Percentiles rank a stretch among this genome's conserved stretches.
phyloP scores from a whole-genome alignment of 2,329 filamentous ascomycete genomes.

The Fusarium irregulare region DNA sequence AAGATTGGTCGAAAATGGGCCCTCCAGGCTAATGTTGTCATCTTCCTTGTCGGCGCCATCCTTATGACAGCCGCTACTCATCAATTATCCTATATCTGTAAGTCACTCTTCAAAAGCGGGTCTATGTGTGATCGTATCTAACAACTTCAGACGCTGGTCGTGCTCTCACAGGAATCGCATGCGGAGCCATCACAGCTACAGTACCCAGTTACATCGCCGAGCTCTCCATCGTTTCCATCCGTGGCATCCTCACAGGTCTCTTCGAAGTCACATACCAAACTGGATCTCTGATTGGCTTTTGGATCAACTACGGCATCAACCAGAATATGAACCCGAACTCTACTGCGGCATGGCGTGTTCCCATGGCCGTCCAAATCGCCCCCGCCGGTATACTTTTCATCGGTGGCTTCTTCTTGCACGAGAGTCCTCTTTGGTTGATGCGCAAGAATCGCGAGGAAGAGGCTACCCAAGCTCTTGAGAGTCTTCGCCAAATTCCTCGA shows the following conservation, averaged over 20 bases:
- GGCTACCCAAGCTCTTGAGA: slow-evolving; percentile 49
- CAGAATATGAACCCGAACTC: slow-evolving; percentile 51
- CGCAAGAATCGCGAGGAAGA: slow-evolving; percentile 50
- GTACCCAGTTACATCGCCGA: slow-evolving; percentile 74
- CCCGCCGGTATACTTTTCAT: slow-evolving; percentile 57
- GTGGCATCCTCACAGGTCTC: slow-evolving; percentile 67
- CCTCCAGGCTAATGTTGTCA: slow-evolving; percentile 57
- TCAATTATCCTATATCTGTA: slow-evolving; percentile 58
- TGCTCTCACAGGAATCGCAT: slow-evolving; percentile 67
- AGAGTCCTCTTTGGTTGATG: slow-evolving; percentile 56
- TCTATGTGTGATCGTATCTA: neutral
- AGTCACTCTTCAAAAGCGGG: neutral
- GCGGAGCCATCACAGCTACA: slow-evolving; percentile 67
- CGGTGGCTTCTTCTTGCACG: slow-evolving; percentile 59
- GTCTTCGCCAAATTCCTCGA: slow-evolving; percentile 58
- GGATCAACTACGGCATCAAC: slow-evolving; percentile 60
- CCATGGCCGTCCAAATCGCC: slow-evolving; percentile 60
- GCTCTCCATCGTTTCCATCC: slow-evolving; percentile 67
- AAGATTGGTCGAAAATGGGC: slow-evolving; percentile 62
- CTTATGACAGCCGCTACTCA: slow-evolving; percentile 56
- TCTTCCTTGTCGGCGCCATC: slow-evolving; percentile 59
- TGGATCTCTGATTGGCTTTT: slow-evolving; percentile 64
- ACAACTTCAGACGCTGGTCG: slow-evolving; percentile 63
- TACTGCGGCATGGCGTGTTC: slow-evolving; percentile 59
- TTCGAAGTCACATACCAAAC: slow-evolving; percentile 66